phyloP scores from a whole-genome alignment of 2,329 filamentous ascomycete genomes.

The Aspergillus pseudotamarii region DNA sequence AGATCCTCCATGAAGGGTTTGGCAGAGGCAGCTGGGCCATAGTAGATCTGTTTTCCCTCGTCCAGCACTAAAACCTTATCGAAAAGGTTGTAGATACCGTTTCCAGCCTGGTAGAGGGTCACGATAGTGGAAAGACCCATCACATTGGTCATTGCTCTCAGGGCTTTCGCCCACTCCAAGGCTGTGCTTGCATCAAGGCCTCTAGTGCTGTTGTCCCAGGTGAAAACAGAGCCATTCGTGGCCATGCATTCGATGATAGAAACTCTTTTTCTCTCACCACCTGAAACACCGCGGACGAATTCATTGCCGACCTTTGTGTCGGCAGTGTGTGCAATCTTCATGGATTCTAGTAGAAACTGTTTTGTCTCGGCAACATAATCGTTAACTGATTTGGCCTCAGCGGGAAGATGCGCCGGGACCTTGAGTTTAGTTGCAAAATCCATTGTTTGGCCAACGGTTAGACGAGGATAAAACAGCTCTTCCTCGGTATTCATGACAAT shows the following conservation, averaged over 20 bases:
- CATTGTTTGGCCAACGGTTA: conserved; percentile 55
- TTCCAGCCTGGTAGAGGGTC: conserved; percentile 40
- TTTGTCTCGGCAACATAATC: conserved; percentile 51
- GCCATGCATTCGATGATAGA: conserved; percentile 66
- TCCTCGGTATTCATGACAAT: conserved; percentile 60
- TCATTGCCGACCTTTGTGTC: conserved; percentile 69
- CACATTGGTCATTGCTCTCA: conserved; percentile 63
- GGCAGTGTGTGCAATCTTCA: conserved; percentile 59
- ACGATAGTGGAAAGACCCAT: conserved; percentile 61
- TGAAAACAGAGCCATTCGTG: conserved; percentile 57
- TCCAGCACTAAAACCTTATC: conserved; percentile 69
- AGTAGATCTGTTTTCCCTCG: conserved; percentile 65
- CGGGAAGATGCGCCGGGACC: conserved; percentile 67
- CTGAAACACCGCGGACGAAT: conserved; percentile 65
- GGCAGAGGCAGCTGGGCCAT: conserved; percentile 61
- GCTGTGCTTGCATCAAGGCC: conserved; percentile 66
- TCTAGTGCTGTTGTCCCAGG: conserved; percentile 67
- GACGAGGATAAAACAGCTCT: conserved; percentile 53
- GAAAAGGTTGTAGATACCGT: conserved; percentile 64
- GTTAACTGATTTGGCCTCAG: conserved; percentile 64
- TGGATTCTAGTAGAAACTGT: conserved; percentile 58
- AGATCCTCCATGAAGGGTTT: conserved; percentile 65
- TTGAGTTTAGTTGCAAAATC: conserved; percentile 67
- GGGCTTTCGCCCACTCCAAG: conserved; percentile 57
- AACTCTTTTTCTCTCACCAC: conserved; percentile 68